These are phyloP conservation scores for Scheffersomyces lignosus DNA, from an alignment of 805 yeast genomes.

Conservation along the genomic window DNA sequence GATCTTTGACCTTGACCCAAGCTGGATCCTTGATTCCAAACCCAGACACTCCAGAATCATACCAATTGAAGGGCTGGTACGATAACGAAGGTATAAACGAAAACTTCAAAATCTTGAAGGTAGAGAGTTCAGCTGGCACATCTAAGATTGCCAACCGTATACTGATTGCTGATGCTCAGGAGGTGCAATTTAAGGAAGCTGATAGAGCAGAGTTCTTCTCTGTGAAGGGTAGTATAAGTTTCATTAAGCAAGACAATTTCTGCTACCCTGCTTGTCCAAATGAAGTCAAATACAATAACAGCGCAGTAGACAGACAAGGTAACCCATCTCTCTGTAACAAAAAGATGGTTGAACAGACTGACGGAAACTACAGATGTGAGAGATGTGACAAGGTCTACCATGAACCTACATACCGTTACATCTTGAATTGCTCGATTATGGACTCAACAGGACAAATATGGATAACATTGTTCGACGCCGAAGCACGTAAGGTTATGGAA, in stretches of 20 bases:
- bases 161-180: constrained; percentile 63
- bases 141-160: constrained; percentile 54
- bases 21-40: constrained; percentile 73
- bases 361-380: constrained; percentile 89
- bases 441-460: constrained; percentile 84
- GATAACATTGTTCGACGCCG: constrained; percentile 85
- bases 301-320: constrained; percentile 28
- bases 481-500: constrained; percentile 68
- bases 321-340: constrained; percentile 57
- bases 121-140: constrained; percentile 42
- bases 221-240: constrained; percentile 72
- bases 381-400: constrained; percentile 73
- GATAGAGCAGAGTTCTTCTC: constrained; percentile 81
- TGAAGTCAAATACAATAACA: constrained; percentile 15
- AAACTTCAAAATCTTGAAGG: constrained; percentile 60
- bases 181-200: constrained; percentile 65
- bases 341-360: constrained; percentile 72
- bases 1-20: constrained; percentile 76
- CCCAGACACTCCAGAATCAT: constrained; percentile 90
- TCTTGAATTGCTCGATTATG: constrained; percentile 70
- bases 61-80: constrained; percentile 90
- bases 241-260: constrained; percentile 70
- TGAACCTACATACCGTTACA: constrained; percentile 76
- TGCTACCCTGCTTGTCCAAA: constrained; percentile 84
- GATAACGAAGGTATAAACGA: constrained; percentile 72